These are phyloP conservation scores for Verticillium zaregamsianum DNA, from an alignment of 2,329 filamentous ascomycete species.

Conservation along the genomic window DNA sequence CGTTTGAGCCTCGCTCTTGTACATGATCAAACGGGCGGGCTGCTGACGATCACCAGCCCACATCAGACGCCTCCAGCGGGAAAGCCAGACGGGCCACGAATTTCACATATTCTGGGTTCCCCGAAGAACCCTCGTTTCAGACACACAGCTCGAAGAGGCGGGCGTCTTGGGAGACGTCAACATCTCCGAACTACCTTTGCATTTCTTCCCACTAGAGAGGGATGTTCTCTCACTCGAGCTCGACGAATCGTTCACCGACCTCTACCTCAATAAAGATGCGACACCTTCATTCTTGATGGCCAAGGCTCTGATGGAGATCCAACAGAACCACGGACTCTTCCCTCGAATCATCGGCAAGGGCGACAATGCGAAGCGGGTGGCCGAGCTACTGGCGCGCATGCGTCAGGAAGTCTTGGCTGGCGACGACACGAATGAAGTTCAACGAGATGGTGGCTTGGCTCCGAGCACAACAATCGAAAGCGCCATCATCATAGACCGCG, in stretches of 20 bases:
- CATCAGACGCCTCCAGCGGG: constrained; percentile 82
- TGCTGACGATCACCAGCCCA: constrained; percentile 57
- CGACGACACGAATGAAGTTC: constrained; percentile 62
- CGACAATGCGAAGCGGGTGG: constrained; percentile 84
- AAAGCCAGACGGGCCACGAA: constrained; percentile 87
- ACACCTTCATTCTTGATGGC: constrained; percentile 87
- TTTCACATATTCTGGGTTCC: constrained; percentile 97
- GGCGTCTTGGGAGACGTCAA: constrained; percentile 91
- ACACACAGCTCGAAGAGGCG: constrained; percentile 86
- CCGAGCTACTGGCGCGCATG: constrained; percentile 85
- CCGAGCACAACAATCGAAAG: constrained; percentile 88
- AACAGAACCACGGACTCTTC: constrained; percentile 88
- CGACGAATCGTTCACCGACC: constrained; percentile 78
- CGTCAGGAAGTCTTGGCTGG: constrained; percentile 81
- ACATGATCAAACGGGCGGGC: constrained; percentile 31
- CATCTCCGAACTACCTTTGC: constrained; percentile 79
- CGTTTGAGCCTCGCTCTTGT: constrained; percentile 54
- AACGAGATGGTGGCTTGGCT: constrained; percentile 60
- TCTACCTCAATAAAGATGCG: constrained; percentile 87
- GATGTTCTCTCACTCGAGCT: constrained; percentile 90
- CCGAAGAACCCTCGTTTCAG: constrained; percentile 83
- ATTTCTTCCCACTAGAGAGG: constrained; percentile 87
- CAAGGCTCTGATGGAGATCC: constrained; percentile 89
- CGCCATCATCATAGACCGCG: constrained; percentile 90
- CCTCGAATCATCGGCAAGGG: constrained; percentile 94